Percentiles rank a stretch among this genome's conserved stretches.
phyloP scores from a whole-genome alignment of 352 stramenopile species.

The Pythium dissimile region DNA sequence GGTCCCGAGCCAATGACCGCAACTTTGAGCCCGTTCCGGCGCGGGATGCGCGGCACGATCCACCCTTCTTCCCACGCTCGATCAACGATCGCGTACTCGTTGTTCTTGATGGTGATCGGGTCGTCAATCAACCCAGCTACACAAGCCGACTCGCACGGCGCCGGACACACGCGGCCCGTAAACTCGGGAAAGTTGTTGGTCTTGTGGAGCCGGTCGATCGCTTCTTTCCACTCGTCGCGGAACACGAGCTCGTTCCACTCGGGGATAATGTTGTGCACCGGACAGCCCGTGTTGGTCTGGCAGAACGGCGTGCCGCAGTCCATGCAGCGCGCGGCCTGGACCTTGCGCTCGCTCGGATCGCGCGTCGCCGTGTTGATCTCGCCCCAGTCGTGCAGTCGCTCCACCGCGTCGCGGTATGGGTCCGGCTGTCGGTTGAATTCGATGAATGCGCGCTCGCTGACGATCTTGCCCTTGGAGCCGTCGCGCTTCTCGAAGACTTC shows the following conservation, averaged over 20 bases:
- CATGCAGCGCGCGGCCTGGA: conserved; percentile 97
- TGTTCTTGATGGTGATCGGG: conserved; percentile 98
- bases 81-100: conserved; percentile 98
- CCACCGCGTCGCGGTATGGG: conserved; percentile 90
- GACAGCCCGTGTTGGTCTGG: conserved; percentile 97
- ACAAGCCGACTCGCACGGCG: conserved; percentile 95
- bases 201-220: conserved; percentile 95
- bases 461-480: conserved; percentile 60
- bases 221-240: conserved; percentile 95
- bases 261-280: conserved; percentile 98
- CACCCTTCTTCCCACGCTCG: conserved; percentile 94
- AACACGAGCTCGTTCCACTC: conserved; percentile 99
- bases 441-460: conserved; percentile 77
- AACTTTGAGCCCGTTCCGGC: conserved; percentile 93
- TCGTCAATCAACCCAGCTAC: conserved; percentile 95
- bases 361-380: conserved; percentile 95
- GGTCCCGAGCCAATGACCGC: conserved; percentile 94
- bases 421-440: conserved; percentile 84
- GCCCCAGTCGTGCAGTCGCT: conserved; percentile 95
- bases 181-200: conserved; percentile 99
- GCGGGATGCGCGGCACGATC: conserved; percentile 92
- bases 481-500: conserved; percentile 43
- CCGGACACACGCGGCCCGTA: conserved; percentile 96
- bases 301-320: conserved; percentile 98
- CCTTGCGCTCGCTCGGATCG: conserved; percentile 87